Evolutionary conservation across 495 filamentous ascomycete species (phyloP), one percentile per base, ranked within the genome.

Genomic region (Margaritispora aquatica): DNA sequence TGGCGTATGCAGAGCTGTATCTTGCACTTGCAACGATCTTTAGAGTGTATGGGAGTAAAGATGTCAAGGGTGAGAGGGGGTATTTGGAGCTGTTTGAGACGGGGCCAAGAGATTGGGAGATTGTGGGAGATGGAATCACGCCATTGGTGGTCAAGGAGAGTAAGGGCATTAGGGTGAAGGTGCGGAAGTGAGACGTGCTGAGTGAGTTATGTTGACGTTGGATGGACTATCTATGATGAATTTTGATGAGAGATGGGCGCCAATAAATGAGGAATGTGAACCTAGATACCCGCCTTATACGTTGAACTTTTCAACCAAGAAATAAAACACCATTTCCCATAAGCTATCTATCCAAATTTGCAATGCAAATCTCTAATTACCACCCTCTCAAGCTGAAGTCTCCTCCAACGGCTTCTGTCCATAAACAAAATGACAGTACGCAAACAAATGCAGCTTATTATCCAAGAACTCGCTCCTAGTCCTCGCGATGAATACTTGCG

Each of bases 1-100:
- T 78, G n/a, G 77, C 76, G 0, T 74, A 72, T 53, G 73, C 75
- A 2, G 73, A 76, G 62, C 19, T 78, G 1, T 77, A 71, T 53
- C 49, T 77, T 13, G 60, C 62, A 0, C 22, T 78, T 5, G 70
- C 73, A 1, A 59, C 53, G 0, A 50, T 80, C 0, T 56, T 75
- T 10, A 64, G 72, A 0, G 59, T 61, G 0, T 80, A 51, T 57
- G 59, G 59, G 10, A 36, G 38, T 31, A 2, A 17, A n/a, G 26
- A 53, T 2, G 26, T 29, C 8, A 5, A n/a, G 44, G 44, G 44
- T 9, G 44, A 47, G 15, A 19, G 17, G 44, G 44, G 44, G 17
- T 47, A 47, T 22, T n/a, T 47, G 15, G 44, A 47, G 17, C 21
- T 47, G 4, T 47, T 7, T 47, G 44, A 47, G 44, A 47, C 44